Evolutionary conservation across 441 rosid genomes (phyloP).

Genomic region (Manihot esculenta): DNA sequence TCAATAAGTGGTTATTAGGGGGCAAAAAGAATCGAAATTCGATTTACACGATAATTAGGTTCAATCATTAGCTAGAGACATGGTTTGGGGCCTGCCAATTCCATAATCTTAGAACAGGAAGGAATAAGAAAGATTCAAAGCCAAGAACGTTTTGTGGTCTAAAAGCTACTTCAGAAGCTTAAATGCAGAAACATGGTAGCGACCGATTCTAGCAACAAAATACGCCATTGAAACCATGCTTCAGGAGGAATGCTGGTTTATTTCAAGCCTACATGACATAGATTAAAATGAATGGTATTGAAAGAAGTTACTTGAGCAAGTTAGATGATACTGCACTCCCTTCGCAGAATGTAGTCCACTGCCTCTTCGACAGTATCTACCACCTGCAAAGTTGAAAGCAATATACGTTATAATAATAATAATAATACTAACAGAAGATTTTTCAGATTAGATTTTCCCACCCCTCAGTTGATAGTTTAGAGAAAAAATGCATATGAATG

Average conservation of each 20-base stretch:
- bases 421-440: not conserved
- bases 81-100: too few species aligned
- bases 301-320: not conserved
- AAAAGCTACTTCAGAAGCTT: not conserved
- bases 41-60: too few species aligned
- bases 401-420: not conserved
- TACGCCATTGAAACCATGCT: not conserved
- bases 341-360: constrained; percentile 48
- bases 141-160: too few species aligned
- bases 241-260: not conserved
- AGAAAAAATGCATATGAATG: not conserved
- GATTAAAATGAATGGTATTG: too few species aligned
- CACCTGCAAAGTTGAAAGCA: constrained; percentile 32
- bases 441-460: not conserved
- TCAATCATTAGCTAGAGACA: too few species aligned
- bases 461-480: not conserved
- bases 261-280: too few species aligned
- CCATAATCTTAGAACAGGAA: too few species aligned
- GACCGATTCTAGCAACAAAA: too few species aligned
- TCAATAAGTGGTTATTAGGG: too few species aligned
- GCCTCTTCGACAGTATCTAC: constrained; percentile 60
- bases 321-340: constrained; percentile 22
- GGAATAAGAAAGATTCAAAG: too few species aligned
- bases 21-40: too few species aligned
- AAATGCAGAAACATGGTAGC: not conserved